Evolutionary conservation across 2,329 filamentous ascomycete species (phyloP), one percentile per base, ranked within the genome.

Genomic region (Microdochium nivale): DNA sequence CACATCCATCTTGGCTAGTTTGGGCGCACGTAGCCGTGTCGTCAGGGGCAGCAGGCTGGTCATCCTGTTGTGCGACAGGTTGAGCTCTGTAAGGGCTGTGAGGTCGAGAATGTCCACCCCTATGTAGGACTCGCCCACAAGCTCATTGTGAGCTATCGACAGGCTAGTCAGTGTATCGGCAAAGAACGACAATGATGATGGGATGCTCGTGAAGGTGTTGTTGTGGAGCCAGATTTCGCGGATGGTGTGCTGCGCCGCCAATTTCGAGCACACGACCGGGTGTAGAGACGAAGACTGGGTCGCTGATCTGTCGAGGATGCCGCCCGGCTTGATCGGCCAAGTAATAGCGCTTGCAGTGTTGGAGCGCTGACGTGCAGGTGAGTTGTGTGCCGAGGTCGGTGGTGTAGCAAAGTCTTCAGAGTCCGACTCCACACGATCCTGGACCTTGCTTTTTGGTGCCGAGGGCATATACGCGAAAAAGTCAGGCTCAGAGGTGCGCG

Each of bases 1-100:
- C 8, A 95, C 76, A 62, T 97, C 88, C 1, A 96, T 75, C 58
- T 86, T 87, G 51, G 86, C 81, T 7, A 97, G 76, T 7, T 71
- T 74, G 0, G 90, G 90, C 0, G 91, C 90, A n/a, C 78, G 75
- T 4, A 97, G 77, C 56, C 82, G 73, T 4, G 74, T 69, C 2
- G 81, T 76, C 16, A 97, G 70, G 0, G 86, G 81, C 1, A 79
- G 75, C 10, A 96, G 70, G 2, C 82, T 82, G 0, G 80, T 83
- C 54, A 96, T 81, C 47, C 84, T 84, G 64, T 94, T 92, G 24
- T 80, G 80, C 44, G 81, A 76, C 23, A 97, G 68, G 59, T 87
- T 90, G 37, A 97, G 76, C 57, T 91, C 88, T 58, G 83, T 84
- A 11, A 97, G 77, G 2, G 78, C 81, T 0, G 88, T 86, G 0